Percentiles rank a stretch among this genome's conserved stretches.
Evolutionary conservation across 805 yeast genomes (phyloP).

Genomic region (Brettanomyces nanus): DNA sequence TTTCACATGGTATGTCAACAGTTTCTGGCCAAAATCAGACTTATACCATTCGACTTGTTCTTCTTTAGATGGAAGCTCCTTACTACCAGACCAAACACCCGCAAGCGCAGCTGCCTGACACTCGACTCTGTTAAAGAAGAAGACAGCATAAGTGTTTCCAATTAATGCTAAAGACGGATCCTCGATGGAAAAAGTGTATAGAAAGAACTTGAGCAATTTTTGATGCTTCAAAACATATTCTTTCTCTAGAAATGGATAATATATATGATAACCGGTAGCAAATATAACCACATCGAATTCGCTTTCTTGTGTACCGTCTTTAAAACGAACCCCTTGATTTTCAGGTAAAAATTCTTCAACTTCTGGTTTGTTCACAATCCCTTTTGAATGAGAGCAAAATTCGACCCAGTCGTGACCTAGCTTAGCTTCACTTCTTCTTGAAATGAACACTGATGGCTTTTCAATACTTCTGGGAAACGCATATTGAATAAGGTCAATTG

Average conservation of each 20-base stretch:
- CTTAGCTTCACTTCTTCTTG: conserved; percentile 11
- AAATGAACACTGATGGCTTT: conserved; percentile 16
- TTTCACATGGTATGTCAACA: conserved; percentile 11
- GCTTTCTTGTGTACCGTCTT: conserved; percentile 25
- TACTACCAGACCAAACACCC: conserved; percentile 44
- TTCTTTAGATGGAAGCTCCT: conserved; percentile 30
- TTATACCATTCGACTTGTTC: conserved; percentile 30
- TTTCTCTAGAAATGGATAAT: conserved; percentile 31
- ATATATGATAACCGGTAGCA: conserved; percentile 44
- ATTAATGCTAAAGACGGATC: conserved; percentile 36
- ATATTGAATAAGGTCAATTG: conserved; percentile 37
- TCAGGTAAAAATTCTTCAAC: conserved; percentile 11
- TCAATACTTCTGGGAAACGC: conserved; percentile 16
- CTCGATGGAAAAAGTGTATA: conserved; percentile 30
- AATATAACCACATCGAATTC: conserved; percentile 33
- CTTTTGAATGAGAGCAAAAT: conserved; percentile 8
- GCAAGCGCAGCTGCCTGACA: conserved; percentile 46
- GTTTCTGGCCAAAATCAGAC: conserved; percentile 8
- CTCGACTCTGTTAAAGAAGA: conserved; percentile 44
- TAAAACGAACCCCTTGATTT: conserved; percentile 19
- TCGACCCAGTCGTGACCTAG: conserved; percentile 6
- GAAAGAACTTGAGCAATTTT: conserved; percentile 18
- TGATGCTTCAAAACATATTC: conserved; percentile 5
- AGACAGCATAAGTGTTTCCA: conserved; percentile 34
- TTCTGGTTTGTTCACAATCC: conserved; percentile 14